Base-by-base conservation (phyloP, 768 basidiomycete genomes). In the Terana coerulea region DNA sequence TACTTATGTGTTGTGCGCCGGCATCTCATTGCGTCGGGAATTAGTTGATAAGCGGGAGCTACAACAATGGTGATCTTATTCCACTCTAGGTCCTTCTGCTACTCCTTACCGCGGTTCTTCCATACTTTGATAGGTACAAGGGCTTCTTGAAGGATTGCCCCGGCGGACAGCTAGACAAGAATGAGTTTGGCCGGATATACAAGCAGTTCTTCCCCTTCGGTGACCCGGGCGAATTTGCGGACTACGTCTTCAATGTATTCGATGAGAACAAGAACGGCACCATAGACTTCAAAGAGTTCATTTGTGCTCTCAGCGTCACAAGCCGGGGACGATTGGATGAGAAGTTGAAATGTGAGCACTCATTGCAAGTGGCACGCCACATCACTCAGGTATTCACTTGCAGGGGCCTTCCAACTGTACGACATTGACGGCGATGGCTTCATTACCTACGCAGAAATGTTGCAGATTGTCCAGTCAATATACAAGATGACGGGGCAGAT, bases 401-500 rank as follows among this genome's bases (percentile, higher is more conserved):
- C 35, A 99, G 97, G 97, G 97, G 97, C 97, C 14, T 99, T 98
- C 82, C 93, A 98, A 68, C 76, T 99, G 36, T 99, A 99, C 68
- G 97, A 99, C 65, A 98, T 99, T 62, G 92, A 99, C 73, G 92
- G 92, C 60, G 97, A 99, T 65, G 97, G 97, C 8, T 88, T 81
- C 60, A 98, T 99, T 73, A 97, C 97, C 34, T 98, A 98, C 70
- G 86, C 94, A 64, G 97, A 99, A 74, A 99, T 99, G 97, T 84
- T 98, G 28, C 86, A 91, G 74, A 99, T 99, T 66, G 97, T 99
- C 8, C 83, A 88, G 62, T 88, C 92, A 39, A 99, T 99, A 73
- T 99, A 98, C 79, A 98, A 95, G 81, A 98, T 99, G 97, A 98
- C 97, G 3, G 97, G 97, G 17, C 86, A 95, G 69, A 98, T 98